Conservation (phyloP, 371 early-diverging fungal genomes). For the Capniomyces stellatus region DNA sequence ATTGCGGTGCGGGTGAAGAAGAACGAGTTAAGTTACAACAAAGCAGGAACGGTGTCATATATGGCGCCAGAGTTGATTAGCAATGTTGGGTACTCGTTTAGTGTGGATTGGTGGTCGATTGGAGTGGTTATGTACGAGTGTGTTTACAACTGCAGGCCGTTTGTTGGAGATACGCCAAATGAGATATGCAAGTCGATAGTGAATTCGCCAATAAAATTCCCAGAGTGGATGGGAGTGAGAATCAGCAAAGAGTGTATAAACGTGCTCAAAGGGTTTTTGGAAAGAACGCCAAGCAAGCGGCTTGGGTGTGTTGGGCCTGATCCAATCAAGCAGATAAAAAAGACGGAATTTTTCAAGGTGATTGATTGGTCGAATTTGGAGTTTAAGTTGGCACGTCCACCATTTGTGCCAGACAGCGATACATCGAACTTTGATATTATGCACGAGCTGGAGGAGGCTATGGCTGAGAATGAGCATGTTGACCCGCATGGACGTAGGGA, state of each 20-base stretch:
- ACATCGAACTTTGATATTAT: conserved; percentile 80
- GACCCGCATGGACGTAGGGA: conserved; percentile 7
- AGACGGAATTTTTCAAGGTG: conserved; percentile 74
- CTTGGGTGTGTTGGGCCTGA: conserved; percentile 36
- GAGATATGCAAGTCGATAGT: conserved; percentile 71
- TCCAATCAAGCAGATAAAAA: conserved; percentile 51
- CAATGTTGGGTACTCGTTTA: conserved; percentile 38
- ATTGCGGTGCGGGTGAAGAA: conserved; percentile 25
- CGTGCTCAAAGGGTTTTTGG: conserved; percentile 50
- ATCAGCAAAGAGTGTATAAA: conserved; percentile 40
- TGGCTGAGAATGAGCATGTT: conserved; percentile 73
- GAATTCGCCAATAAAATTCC: conserved; percentile 33
- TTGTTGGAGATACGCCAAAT: conserved; percentile 74
- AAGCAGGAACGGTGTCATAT: conserved; percentile 21
- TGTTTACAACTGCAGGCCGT: conserved; percentile 82
- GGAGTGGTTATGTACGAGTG: conserved; percentile 97
- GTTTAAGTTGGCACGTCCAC: conserved; percentile 26
- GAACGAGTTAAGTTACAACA: conserved; percentile 4
- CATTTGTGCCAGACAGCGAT: conserved; percentile 34
- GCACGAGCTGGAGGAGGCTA: conserved; percentile 78
- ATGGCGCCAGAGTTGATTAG: conserved; percentile 44
- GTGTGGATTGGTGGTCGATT: conserved; percentile 93
- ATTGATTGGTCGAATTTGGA: conserved; percentile 52
- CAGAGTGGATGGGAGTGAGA: conserved; percentile 49
- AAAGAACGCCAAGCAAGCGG: conserved; percentile 47